Evolutionary conservation across 2,329 filamentous ascomycete genomes (phyloP).

Genomic region (Mycogone perniciosa): DNA sequence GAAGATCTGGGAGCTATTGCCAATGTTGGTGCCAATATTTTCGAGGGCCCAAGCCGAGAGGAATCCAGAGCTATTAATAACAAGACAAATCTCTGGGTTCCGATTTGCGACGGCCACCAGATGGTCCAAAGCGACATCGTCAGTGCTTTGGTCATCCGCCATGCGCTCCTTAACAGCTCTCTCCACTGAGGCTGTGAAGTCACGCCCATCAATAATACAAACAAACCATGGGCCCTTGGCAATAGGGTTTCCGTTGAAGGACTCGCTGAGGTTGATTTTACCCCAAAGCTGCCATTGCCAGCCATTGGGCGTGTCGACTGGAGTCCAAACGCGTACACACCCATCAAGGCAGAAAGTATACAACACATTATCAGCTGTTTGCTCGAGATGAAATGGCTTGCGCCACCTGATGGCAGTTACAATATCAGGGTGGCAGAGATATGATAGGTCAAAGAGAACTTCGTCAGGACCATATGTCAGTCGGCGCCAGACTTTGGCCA

Average conservation of each 20-base stretch:
- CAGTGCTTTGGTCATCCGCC: conserved; percentile 50
- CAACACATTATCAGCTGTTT: conserved; percentile 76
- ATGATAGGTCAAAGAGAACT: conserved; percentile 82
- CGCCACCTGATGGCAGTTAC: conserved; percentile 88
- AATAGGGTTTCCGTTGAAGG: conserved; percentile 48
- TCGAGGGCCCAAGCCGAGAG: conserved; percentile 94
- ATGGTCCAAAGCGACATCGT: conserved; percentile 72
- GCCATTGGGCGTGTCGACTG: conserved; percentile 63
- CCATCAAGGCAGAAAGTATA: conserved; percentile 85
- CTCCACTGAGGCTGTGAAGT: conserved; percentile 73
- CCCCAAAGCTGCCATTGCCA: conserved; percentile 75
- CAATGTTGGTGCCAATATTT: conserved; percentile 67
- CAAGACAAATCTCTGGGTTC: conserved; percentile 79
- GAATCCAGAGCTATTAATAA: conserved; percentile 74
- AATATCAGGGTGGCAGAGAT: conserved; percentile 74
- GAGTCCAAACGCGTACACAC: conserved; percentile 75
- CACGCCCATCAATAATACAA: conserved; percentile 75
- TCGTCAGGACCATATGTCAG: conserved; percentile 77
- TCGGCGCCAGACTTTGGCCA: conserved; percentile 90
- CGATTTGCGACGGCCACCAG: conserved; percentile 80
- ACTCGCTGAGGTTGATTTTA: conserved; percentile 66
- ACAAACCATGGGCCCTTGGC: conserved; percentile 34
- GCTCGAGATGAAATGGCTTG: conserved; percentile 66
- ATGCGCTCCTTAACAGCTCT: conserved; percentile 58
- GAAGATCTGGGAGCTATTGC: conserved; percentile 65